These are phyloP conservation scores for Pyrus hybrid DNA, from an alignment of 331 rosid genomes.

Conservation along the genomic window DNA sequence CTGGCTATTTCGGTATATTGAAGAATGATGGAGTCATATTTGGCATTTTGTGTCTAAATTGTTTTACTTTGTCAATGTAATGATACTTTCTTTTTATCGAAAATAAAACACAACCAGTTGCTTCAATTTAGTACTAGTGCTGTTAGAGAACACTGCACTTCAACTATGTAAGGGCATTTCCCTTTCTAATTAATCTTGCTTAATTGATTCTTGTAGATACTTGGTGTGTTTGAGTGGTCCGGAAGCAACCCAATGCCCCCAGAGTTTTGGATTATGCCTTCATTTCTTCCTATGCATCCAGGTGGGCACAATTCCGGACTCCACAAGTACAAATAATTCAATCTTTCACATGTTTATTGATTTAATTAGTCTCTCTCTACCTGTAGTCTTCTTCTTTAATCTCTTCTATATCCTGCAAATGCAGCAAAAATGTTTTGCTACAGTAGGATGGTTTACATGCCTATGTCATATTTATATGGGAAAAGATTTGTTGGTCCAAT, in stretches of 20 bases:
- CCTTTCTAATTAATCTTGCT: background rate
- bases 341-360: background rate
- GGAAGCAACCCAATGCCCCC: no score
- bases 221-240: constrained; percentile 5
- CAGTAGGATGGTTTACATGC: constrained; percentile 6
- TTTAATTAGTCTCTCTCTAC: background rate
- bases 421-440: constrained; percentile 20
- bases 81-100: no score
- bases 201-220: background rate
- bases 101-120: no score
- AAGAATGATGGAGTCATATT: no score
- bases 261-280: constrained; percentile 44
- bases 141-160: background rate
- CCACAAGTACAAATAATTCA: background rate
- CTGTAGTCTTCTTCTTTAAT: background rate
- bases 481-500: no score
- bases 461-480: no score
- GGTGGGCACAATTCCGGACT: background rate
- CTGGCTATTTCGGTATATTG: no score
- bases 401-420: background rate
- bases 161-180: no score
- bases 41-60: background rate
- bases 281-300: constrained; percentile 51
- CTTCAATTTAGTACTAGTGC: background rate
- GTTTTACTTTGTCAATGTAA: no score